These are phyloP conservation scores for Cyberlindnera galapagoensis DNA, from an alignment of 805 yeast genomes.

Conservation along the genomic window DNA sequence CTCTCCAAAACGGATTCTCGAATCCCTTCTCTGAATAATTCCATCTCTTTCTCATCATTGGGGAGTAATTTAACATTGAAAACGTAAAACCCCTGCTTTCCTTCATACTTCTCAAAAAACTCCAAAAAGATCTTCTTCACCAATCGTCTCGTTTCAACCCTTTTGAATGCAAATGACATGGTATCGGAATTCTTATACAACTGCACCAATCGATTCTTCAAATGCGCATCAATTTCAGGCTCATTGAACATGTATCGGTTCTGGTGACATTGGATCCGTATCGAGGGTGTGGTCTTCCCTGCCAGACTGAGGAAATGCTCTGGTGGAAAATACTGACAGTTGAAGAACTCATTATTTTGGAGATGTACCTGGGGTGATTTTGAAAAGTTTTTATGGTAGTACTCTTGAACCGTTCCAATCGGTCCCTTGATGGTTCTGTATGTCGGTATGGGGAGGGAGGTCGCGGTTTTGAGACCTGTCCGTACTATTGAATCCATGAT, in stretches of 20 bases:
- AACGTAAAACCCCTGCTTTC: conserved; percentile 19
- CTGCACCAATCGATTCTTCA: conserved; percentile 2
- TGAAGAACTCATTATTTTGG: conserved; percentile 9
- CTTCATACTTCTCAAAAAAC: conserved; percentile 3
- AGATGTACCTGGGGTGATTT: conserved; percentile 1
- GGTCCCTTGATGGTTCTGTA: neutral
- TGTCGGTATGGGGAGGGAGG: neutral
- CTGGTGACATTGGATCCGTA: conserved; percentile 16
- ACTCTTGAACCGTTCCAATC: conserved; percentile 5
- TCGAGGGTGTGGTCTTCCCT: conserved; percentile 19
- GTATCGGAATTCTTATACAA: conserved; percentile 14
- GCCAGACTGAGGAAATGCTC: conserved; percentile 17
- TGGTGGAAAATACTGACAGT: conserved; percentile 16
- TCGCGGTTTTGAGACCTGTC: too few species aligned
- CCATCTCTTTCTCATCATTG: conserved; percentile 3
- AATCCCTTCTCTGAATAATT: conserved; percentile 5
- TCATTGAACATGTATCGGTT: conserved; percentile 15
- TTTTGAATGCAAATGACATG: conserved; percentile 14
- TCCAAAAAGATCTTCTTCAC: conserved; percentile 10
- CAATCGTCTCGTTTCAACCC: conserved; percentile 13
- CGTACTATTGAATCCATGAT: conserved; percentile 2
- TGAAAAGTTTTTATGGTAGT: conserved; percentile 2
- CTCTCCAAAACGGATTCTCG: conserved; percentile 4
- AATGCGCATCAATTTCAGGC: conserved; percentile 3
- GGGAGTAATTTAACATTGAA: conserved; percentile 16